Conservation (phyloP, 345 rosid genomes). For the Arabis alpina region DNA sequence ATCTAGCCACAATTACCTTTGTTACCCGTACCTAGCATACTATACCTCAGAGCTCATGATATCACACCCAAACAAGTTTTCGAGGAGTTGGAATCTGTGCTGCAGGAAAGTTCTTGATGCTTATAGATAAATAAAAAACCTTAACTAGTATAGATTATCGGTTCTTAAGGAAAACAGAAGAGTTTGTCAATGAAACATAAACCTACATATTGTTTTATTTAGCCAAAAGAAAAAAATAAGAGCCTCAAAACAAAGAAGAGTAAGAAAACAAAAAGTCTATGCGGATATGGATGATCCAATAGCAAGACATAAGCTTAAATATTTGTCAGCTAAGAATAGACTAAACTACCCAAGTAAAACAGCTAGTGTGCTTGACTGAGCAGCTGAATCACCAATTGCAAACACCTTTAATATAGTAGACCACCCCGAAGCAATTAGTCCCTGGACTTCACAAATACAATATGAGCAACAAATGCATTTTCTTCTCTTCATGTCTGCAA, state of each 20-base stretch:
- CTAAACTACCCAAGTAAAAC: conserved; percentile 21
- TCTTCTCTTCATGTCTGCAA: conserved; percentile 18
- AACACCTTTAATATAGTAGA: conserved; percentile 5
- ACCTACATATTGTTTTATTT: not conserved
- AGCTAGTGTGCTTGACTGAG: conserved; percentile 5
- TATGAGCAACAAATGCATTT: not conserved
- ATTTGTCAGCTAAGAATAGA: conserved; percentile 18
- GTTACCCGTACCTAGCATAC: conserved; percentile 14
- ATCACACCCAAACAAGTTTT: conserved; percentile 11
- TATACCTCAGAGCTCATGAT: conserved; percentile 21
- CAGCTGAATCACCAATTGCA: conserved; percentile 4
- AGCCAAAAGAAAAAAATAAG: conserved; percentile 10
- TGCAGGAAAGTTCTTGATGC: conserved; percentile 26
- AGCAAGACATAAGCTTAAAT: conserved; percentile 22
- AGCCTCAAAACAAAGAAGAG: not conserved
- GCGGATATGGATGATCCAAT: conserved; percentile 18
- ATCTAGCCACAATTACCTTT: conserved; percentile 19
- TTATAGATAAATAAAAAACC: not conserved
- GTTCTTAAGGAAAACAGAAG: not conserved
- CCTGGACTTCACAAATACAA: conserved; percentile 15
- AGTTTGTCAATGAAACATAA: conserved; percentile 4
- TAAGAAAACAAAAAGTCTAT: not conserved
- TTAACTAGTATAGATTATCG: not conserved
- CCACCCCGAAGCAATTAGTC: not conserved
- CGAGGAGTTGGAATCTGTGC: conserved; percentile 2